Evolutionary conservation across 2,329 filamentous ascomycete species (phyloP), one percentile per base, ranked within the genome.

Genomic region (Cladophialophora immunda): DNA sequence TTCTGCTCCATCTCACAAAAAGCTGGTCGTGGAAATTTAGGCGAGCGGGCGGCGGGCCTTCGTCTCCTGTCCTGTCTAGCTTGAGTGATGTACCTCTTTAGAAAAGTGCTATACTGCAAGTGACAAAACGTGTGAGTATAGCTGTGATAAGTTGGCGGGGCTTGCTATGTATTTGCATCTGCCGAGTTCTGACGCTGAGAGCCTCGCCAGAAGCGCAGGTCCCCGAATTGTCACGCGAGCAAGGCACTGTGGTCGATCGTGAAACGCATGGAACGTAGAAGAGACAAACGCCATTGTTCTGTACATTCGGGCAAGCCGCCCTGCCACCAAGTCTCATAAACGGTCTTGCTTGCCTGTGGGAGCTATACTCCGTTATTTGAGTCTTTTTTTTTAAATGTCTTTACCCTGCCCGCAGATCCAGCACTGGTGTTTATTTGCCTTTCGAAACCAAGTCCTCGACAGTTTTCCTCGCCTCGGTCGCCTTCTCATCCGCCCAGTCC

Each of bases 401-500:
- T 41, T 19, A n/a, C 38, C 38, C 38, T 9, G 19, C 19, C 9
- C 22, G 19, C 19, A 13, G 17, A 27, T n/a, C n/a, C n/a, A n/a
- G 13, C 19, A 15, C 2, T 4, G 19, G 8, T 25, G 36, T 70
- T 54, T 68, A 72, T 66, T 70, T 70, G n/a, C 71, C 71, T 30
- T 71, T 70, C 15, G 69, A 68, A 38, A 73, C 71, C 53, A 69
- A 65, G 15, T 70, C 63, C 58, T 73, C 71, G 4, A 73, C 65
- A 47, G 58, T 71, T 64, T 70, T 69, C 60, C 71, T 65, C n/a
- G 68, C 60, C 30, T 70, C 65, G 22, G 13, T 58, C 0, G 71
- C 61, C 25, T 59, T 70, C 32, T 73, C 65, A 50, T 73, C 71
- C 5, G 71, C 70, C 70, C 70, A 73, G n/a, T 65, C 58, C 7